These are phyloP conservation scores for Wallacemonas sp. DNA, from an alignment of 208 protist genomes.

Conservation along the genomic window DNA sequence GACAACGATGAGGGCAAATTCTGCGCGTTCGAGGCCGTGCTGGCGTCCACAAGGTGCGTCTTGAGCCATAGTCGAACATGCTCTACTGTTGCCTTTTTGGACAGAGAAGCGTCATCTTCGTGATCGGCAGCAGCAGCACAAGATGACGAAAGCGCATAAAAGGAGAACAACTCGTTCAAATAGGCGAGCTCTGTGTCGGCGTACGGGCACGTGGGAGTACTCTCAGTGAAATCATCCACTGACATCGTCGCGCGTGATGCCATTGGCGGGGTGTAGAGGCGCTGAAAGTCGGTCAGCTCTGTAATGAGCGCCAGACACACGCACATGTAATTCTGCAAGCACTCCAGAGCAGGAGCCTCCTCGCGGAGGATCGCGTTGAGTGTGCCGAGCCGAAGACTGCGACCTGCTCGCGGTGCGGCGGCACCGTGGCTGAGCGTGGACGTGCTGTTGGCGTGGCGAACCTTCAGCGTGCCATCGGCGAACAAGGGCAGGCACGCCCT, in stretches of 20 bases:
- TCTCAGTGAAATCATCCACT: too few relatives aligned
- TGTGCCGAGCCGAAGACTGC: background rate
- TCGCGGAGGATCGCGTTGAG: background rate
- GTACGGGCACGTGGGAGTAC: background rate
- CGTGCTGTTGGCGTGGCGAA: background rate
- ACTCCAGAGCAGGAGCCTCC: background rate
- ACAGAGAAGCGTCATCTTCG: too few relatives aligned
- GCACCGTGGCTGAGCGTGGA: background rate
- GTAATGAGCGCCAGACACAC: background rate
- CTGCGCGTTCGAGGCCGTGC: background rate
- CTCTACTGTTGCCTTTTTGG: too few relatives aligned
- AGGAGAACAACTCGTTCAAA: background rate
- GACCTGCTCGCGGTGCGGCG: background rate
- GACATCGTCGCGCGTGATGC: too few relatives aligned
- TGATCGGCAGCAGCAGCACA: too few relatives aligned
- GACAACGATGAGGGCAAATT: background rate
- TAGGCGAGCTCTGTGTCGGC: background rate
- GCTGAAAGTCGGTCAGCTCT: slow-evolving; percentile 3
- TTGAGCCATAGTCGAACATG: background rate
- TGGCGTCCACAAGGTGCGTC: background rate
- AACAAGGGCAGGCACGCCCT: background rate
- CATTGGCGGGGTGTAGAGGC: background rate
- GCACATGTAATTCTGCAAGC: background rate
- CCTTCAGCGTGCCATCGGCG: background rate
- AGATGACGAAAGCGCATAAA: background rate